Evolutionary conservation across 2,329 filamentous ascomycete genomes (phyloP), one percentile per base, ranked within the genome.

Genomic region (Dryadomyces quercus-mongolicae): DNA sequence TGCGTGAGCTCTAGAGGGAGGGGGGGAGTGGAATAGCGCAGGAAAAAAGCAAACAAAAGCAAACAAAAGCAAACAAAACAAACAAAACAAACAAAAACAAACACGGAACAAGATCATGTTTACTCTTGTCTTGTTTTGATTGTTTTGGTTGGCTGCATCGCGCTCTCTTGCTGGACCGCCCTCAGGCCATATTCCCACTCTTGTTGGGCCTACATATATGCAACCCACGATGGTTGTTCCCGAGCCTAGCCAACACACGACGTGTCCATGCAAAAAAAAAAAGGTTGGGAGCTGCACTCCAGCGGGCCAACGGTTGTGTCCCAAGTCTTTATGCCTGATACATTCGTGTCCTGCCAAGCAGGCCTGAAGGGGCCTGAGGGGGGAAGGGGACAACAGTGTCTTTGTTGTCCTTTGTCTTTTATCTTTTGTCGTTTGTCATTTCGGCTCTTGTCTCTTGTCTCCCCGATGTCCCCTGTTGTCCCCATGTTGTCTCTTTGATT

Each of bases 1-100:
- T 86, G 81, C 78, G 74, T 61, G 76, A 81, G 49, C 57, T 82
- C 34, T 79, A 45, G 16, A 12, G 44, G 5, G 34, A 48, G 10
- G 25, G n/a, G 21, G 46, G 22, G 6, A 8, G 10, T 9, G 15
- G 12, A 45, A 20, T n/a, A n/a, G n/a, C n/a, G n/a, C n/a, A 5
- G 42, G 20, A 10, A 44, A 44, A 40, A 40, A n/a, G 15, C 38
- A 9, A n/a, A 40, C 38, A 9, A 13, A 40, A n/a, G 15, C 38
- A 45, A 18, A 45, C 43, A 45, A 18, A 45, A 7, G 43, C 43
- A 18, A 18, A 40, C 3, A 40, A 40, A n/a, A n/a, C n/a, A n/a
- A n/a, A 40, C 38, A 9, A 13, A 40, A n/a, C 38, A 45, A 18
- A 45, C 43, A 45, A 18, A 45, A 7, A 40, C 3, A 13, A 40